phyloP scores from a whole-genome alignment of 129 eudicot species.

The Lactuca saligna region DNA sequence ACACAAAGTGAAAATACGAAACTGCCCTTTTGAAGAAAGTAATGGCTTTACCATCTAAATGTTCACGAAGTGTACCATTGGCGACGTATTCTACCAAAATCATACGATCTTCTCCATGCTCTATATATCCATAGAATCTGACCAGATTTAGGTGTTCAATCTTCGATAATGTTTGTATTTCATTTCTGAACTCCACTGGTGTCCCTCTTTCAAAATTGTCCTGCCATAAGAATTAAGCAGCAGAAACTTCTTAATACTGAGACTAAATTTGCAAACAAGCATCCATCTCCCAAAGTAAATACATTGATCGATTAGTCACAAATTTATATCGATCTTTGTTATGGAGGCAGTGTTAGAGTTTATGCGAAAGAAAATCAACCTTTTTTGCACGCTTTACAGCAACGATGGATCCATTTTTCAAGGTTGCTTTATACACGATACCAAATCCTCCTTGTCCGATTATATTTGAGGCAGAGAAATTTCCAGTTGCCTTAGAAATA shows the following conservation, averaged over 20 bases:
- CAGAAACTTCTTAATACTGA: conserved; percentile 2
- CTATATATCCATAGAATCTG: conserved; percentile 61
- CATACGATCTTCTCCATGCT: conserved; percentile 62
- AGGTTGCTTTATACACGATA: conserved; percentile 61
- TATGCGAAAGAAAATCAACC: conserved; percentile 29
- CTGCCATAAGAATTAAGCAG: conserved; percentile 38
- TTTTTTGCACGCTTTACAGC: conserved; percentile 79
- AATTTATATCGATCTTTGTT: background rate
- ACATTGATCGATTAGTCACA: conserved; percentile 1
- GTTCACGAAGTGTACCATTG: conserved; percentile 85
- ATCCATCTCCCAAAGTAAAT: too few relatives aligned
- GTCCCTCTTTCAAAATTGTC: conserved; percentile 40
- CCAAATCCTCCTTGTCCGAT: conserved; percentile 90
- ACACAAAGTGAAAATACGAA: background rate
- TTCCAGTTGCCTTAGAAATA: conserved; percentile 59
- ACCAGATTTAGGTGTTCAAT: conserved; percentile 87
- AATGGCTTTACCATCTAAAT: conserved; percentile 66
- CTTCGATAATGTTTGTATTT: conserved; percentile 62
- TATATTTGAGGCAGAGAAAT: conserved; percentile 55
- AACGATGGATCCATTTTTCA: conserved; percentile 59
- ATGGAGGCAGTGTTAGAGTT: conserved; percentile 5
- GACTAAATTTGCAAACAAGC: too few relatives aligned
- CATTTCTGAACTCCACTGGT: conserved; percentile 64
- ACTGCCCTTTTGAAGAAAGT: conserved; percentile 3
- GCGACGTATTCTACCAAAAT: conserved; percentile 64